These are phyloP conservation scores for Boletellus emodensis DNA, from an alignment of 768 basidiomycete genomes.

Conservation along the genomic window DNA sequence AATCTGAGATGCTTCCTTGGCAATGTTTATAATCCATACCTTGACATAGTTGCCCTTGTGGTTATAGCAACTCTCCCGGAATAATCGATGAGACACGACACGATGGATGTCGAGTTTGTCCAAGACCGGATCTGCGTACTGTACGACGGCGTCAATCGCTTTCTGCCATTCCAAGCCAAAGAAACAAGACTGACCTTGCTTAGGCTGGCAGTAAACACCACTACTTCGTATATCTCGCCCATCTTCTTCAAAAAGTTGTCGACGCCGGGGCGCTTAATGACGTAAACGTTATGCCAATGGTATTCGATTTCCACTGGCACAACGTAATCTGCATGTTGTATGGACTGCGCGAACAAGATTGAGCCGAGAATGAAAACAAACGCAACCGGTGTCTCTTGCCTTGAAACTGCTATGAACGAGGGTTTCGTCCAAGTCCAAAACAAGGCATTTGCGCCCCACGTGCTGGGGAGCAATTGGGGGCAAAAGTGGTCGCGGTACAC, in stretches of 20 bases:
- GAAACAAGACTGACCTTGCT: slow-evolving; percentile 69
- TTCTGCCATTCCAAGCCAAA: neutral
- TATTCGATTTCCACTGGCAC: slow-evolving; percentile 99
- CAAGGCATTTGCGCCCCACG: slow-evolving; percentile 88
- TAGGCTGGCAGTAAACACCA: slow-evolving; percentile 95
- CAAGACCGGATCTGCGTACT: slow-evolving; percentile 98
- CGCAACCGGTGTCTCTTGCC: slow-evolving; percentile 42
- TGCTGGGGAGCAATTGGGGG: slow-evolving; percentile 80
- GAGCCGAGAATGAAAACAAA: slow-evolving; percentile 6
- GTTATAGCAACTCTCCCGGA: slow-evolving; percentile 98
- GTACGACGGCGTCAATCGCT: slow-evolving; percentile 11
- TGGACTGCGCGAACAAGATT: slow-evolving; percentile 54
- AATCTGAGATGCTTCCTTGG: slow-evolving; percentile 1
- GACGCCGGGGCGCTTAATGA: slow-evolving; percentile 97
- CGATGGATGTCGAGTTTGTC: slow-evolving; percentile 93
- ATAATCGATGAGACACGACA: slow-evolving; percentile 90
- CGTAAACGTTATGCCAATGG: slow-evolving; percentile 98
- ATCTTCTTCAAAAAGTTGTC: slow-evolving; percentile 96
- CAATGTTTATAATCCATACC: slow-evolving; percentile 43
- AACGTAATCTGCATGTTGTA: slow-evolving; percentile 93
- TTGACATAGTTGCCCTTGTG: slow-evolving; percentile 99
- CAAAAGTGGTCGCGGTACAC: slow-evolving; percentile 79
- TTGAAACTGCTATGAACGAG: slow-evolving; percentile 98
- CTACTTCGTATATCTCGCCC: slow-evolving; percentile 98
- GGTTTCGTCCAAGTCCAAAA: slow-evolving; percentile 96